Evolutionary conservation across 768 basidiomycete genomes (phyloP).

Genomic region (Auricularia cornea): DNA sequence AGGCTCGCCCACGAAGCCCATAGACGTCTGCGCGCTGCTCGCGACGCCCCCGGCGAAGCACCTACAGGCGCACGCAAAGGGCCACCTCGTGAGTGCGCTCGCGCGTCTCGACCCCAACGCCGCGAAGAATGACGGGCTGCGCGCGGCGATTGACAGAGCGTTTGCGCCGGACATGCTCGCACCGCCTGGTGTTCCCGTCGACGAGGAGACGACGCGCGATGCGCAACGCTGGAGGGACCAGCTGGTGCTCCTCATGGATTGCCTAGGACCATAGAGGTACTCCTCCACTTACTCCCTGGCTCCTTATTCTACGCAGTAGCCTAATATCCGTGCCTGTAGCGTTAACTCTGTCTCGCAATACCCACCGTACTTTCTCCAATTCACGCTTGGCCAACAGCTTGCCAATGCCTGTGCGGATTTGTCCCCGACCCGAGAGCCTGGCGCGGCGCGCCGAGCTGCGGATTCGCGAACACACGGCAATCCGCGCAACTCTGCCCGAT

Average conservation of each 20-base stretch:
- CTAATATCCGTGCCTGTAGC: too few species aligned
- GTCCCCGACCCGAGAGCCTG: too few species aligned
- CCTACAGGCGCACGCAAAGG: neutral
- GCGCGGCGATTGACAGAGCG: neutral
- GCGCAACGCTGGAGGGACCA: neutral
- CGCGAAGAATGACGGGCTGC: neutral
- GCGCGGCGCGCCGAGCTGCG: too few species aligned
- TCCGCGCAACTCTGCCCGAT: too few species aligned
- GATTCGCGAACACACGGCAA: too few species aligned
- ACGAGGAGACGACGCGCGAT: neutral
- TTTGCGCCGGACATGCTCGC: neutral
- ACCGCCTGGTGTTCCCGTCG: neutral
- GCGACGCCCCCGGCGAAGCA: neutral
- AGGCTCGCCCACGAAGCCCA: neutral
- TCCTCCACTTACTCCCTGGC: too few species aligned
- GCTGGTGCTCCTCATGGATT: neutral
- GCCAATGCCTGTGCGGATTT: too few species aligned
- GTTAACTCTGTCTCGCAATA: too few species aligned
- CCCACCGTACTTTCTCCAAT: too few species aligned
- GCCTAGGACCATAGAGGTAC: neutral
- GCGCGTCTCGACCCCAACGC: neutral
- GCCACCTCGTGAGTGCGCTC: neutral
- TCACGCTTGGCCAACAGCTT: too few species aligned
- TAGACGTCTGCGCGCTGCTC: neutral
- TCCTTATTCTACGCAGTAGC: too few species aligned